A percentile compares a stretch with the other conserved stretches of the same genome.
phyloP scores from a whole-genome alignment of 139 green algal genomes.

The Tetratostichococcus sp. region DNA sequence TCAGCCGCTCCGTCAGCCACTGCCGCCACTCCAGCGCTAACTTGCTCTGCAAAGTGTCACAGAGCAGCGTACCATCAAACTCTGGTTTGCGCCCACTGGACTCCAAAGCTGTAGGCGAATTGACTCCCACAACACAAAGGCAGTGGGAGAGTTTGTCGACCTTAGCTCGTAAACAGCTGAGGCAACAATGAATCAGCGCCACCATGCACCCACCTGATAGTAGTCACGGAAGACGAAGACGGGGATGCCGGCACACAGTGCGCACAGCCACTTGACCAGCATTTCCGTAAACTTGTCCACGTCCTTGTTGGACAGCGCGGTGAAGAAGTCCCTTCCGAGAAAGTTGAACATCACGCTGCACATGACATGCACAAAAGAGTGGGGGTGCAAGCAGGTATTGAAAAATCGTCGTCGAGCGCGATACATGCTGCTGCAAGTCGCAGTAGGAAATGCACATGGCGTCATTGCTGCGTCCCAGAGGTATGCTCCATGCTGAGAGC shows the following conservation, averaged over 20 bases:
- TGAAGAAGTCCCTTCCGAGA: conserved; percentile 98
- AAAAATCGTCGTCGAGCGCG: too few species aligned
- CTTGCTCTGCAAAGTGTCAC: conserved; percentile 44
- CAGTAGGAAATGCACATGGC: too few species aligned
- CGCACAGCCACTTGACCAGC: conserved; percentile 69
- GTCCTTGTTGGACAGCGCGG: conserved; percentile 84
- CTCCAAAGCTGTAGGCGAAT: too few species aligned
- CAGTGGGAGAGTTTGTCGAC: too few species aligned
- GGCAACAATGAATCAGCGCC: too few species aligned
- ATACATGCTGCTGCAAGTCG: too few species aligned
- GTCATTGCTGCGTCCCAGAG: too few species aligned
- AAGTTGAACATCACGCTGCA: conserved; percentile 93
- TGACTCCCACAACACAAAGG: too few species aligned
- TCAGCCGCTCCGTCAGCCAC: conserved; percentile 85
- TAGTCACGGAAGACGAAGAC: conserved; percentile 93
- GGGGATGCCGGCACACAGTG: conserved; percentile 64
- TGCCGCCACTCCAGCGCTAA: conserved; percentile 91
- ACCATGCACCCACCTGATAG: conserved; percentile 42
- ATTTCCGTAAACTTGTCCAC: conserved; percentile 71
- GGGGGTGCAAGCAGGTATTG: too few species aligned
- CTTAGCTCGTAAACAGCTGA: too few species aligned
- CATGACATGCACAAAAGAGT: background rate
- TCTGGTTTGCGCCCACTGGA: too few species aligned
- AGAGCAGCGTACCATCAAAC: background rate
- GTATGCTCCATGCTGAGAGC: too few species aligned